Evolutionary conservation across 768 basidiomycete genomes (phyloP), one percentile per base, ranked within the genome.

Genomic region (Trametes punicea): DNA sequence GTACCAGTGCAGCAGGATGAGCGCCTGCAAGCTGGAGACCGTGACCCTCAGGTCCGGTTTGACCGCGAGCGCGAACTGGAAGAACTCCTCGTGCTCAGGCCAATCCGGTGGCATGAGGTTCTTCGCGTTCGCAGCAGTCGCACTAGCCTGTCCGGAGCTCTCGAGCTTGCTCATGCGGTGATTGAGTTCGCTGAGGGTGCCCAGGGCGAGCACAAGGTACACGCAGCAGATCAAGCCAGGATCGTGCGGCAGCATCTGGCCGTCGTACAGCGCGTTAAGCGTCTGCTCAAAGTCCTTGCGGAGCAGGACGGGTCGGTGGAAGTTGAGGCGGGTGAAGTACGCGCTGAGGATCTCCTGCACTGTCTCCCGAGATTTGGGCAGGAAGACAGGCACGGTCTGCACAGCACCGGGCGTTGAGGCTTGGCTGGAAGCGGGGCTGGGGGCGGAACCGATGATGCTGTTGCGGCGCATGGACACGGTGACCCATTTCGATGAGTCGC

Each of bases 1-100:
- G 70, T 93, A 92, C 91, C 90, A 93, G 52, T 93, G 92, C 44
- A 93, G 70, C 6, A 93, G 70, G 23, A 92, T 90, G 50, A 93
- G 77, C 0, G 91, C 88, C 69, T 93, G 91, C 57, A 93, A 71
- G 66, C 88, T 90, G 5, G 85, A 83, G 39, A 92, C 81, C 4
- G 90, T 90, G 65, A 92, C 90, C 9, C 87, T 82, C 39, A 93
- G 73, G 60, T 93, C 88, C 8, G 90, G 88, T 67, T 93, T 92
- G 61, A 90, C 78, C 18, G 80, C 76, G 2, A 93, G 72, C 1
- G 90, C 89, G 29, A 86, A 78, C 59, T 89, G 85, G 69, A 92
- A 91, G 70, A 93, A 91, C 63, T 92, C 89, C 59, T 88, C 88
- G 57, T 90, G 86, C 36, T 82, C 81, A 10, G 90, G 91, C 90